phyloP scores from a whole-genome alignment of 345 rosid species.

The Brassica nigra region DNA sequence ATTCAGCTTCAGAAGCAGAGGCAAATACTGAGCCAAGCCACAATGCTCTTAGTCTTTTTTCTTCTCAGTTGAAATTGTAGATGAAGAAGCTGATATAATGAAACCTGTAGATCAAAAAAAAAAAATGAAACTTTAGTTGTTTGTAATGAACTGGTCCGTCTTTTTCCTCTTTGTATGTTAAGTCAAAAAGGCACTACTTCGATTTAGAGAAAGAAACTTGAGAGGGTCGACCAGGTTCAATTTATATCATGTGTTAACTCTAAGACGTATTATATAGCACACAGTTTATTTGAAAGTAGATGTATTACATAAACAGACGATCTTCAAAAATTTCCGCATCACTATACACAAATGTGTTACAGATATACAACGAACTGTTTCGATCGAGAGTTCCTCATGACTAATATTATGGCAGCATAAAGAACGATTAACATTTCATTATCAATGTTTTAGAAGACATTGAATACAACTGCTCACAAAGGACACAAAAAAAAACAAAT shows the following conservation, averaged over 20 bases:
- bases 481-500: conserved; percentile 2
- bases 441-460: conserved; percentile 18
- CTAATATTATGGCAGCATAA: neutral
- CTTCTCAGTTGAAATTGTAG: conserved; percentile 14
- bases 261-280: too few relatives aligned
- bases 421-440: conserved; percentile 27
- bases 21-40: conserved; percentile 10
- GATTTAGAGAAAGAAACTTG: neutral
- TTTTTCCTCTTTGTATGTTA: neutral
- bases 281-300: neutral
- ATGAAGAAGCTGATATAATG: conserved; percentile 21
- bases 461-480: conserved; percentile 25
- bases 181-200: neutral
- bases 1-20: conserved; percentile 21
- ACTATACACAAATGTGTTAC: neutral
- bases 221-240: neutral
- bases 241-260: neutral
- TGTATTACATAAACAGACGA: neutral
- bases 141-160: neutral
- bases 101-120: neutral
- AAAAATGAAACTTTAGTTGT: neutral
- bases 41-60: neutral
- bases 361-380: conserved; percentile 9
- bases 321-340: neutral
- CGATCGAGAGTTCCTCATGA: neutral